Conservation (phyloP, 2,329 filamentous ascomycete genomes). For the Blastomyces emzantsi region DNA sequence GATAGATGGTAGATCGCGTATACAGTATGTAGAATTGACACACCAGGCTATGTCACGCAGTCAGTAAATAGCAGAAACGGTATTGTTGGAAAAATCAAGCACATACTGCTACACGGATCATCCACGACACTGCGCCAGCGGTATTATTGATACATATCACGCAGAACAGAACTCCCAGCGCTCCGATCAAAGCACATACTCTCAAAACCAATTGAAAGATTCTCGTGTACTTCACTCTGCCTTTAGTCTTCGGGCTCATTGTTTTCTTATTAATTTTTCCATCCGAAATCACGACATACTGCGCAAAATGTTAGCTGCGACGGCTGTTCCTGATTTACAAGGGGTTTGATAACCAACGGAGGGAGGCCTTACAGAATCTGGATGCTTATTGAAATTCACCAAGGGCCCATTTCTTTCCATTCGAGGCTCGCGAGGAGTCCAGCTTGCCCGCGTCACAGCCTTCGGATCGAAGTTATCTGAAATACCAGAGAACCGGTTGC, state of each 20-base stretch:
- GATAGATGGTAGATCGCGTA: conserved; percentile 78
- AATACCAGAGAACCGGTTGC: conserved; percentile 46
- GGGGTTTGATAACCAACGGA: neutral
- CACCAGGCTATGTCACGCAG: conserved; percentile 51
- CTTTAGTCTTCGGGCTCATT: conserved; percentile 62
- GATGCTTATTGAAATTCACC: conserved; percentile 74
- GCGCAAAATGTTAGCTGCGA: conserved; percentile 13
- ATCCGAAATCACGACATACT: conserved; percentile 50
- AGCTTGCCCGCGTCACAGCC: conserved; percentile 71
- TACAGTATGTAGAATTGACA: conserved; percentile 59
- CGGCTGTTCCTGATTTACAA: conserved; percentile 2
- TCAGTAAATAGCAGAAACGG: neutral
- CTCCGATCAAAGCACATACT: conserved; percentile 56
- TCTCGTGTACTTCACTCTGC: conserved; percentile 59
- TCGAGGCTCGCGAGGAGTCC: conserved; percentile 50
- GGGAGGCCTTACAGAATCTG: conserved; percentile 54
- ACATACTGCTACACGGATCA: conserved; percentile 67
- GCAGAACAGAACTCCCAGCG: conserved; percentile 61
- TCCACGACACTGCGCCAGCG: conserved; percentile 58
- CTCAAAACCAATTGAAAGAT: conserved; percentile 61
- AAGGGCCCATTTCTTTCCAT: conserved; percentile 65
- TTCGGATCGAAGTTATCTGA: conserved; percentile 70
- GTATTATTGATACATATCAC: conserved; percentile 68
- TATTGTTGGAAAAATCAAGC: neutral
- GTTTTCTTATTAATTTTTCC: conserved; percentile 52